Conservation (phyloP, 108 stramenopile genomes). For the Skeletonema marinoi region DNA sequence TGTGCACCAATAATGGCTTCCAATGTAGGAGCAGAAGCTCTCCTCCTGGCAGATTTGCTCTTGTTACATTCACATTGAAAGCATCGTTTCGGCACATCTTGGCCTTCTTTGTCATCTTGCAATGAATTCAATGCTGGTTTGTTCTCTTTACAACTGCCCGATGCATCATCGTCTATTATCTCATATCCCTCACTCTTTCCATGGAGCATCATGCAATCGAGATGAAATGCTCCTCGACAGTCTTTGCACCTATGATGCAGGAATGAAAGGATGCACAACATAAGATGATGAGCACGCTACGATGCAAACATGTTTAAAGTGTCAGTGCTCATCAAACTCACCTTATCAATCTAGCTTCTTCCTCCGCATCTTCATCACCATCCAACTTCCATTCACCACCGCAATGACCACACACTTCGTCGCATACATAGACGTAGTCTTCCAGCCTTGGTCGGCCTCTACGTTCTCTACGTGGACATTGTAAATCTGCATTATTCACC, state of each 20-base stretch:
- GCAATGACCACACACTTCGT: constrained; percentile 24
- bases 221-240: constrained; percentile 39
- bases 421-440: constrained; percentile 33
- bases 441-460: constrained; percentile 26
- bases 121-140: neutral
- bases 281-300: constrained; percentile 1
- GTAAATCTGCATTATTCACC: constrained; percentile 4
- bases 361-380: neutral
- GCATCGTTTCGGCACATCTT: constrained; percentile 21
- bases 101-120: neutral
- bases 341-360: neutral
- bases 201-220: constrained; percentile 28
- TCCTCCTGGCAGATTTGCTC: neutral
- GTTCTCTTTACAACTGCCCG: neutral
- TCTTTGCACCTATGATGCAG: constrained; percentile 33
- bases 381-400: constrained; percentile 30
- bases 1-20: constrained; percentile 25
- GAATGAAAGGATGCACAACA: neutral
- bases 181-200: constrained; percentile 1
- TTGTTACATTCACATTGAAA: constrained; percentile 14
- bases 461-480: constrained; percentile 10
- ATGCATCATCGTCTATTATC: neutral
- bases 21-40: neutral
- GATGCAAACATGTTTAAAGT: neutral
- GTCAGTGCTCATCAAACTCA: neutral